Conservation (phyloP, 2,329 filamentous ascomycete genomes). For the Apiospora rasikravindrae region DNA sequence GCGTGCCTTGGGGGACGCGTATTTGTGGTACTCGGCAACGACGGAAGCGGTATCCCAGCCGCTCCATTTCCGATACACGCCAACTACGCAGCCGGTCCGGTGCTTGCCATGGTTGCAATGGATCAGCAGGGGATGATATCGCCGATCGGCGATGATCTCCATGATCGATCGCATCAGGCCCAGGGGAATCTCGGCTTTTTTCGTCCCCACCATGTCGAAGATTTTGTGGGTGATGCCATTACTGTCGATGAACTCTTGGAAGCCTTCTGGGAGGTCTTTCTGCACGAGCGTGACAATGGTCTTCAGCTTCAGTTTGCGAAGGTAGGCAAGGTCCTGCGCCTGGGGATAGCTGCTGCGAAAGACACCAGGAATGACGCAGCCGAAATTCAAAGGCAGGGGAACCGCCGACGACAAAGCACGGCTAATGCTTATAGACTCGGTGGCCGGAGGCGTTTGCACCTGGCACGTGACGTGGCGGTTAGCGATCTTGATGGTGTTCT, state of each 20-base stretch:
- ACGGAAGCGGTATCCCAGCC: slow-evolving; percentile 68
- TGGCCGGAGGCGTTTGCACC: slow-evolving; percentile 18
- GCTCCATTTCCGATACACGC: slow-evolving; percentile 74
- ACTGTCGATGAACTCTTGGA: slow-evolving; percentile 65
- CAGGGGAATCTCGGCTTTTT: slow-evolving; percentile 74
- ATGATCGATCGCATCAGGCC: slow-evolving; percentile 74
- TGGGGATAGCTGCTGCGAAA: slow-evolving; percentile 85
- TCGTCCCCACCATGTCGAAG: slow-evolving; percentile 86
- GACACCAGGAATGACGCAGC: slow-evolving; percentile 72
- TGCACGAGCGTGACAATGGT: slow-evolving; percentile 76
- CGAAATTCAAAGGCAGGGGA: slow-evolving; percentile 71
- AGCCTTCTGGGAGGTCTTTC: slow-evolving; percentile 61
- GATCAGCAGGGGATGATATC: slow-evolving; percentile 80
- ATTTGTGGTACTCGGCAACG: slow-evolving; percentile 75
- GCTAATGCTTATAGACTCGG: slow-evolving; percentile 19
- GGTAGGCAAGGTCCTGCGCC: slow-evolving; percentile 70
- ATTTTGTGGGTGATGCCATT: slow-evolving; percentile 75
- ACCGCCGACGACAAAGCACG: slow-evolving; percentile 23
- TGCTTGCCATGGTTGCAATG: slow-evolving; percentile 97
- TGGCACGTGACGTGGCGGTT: neutral
- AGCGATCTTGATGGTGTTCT: neutral
- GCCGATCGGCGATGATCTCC: slow-evolving; percentile 70
- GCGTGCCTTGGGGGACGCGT: slow-evolving; percentile 64
- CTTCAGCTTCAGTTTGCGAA: slow-evolving; percentile 72
- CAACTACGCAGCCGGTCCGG: slow-evolving; percentile 88